Base-by-base conservation (phyloP, 495 filamentous ascomycete species). In the Penicillium tannophilum region DNA sequence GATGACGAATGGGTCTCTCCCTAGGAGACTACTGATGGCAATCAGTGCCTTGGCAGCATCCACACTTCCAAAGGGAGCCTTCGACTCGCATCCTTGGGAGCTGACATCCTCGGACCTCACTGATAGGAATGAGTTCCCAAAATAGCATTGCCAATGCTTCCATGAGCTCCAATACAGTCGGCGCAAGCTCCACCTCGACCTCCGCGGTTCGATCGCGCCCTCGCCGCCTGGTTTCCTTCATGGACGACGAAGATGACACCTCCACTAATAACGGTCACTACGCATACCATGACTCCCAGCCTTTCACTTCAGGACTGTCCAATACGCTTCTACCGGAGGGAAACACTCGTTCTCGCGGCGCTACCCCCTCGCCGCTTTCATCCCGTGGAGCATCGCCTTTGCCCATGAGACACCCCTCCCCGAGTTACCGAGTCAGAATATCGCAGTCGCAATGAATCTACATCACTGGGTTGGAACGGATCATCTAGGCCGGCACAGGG, bases 321-420 rank as follows among this genome's bases (percentile, higher is more conserved):
- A 63, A 68, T 6, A 67, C 63, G 45, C 60, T 71, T 67, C 64
- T 41, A 33, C 67, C 39, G 16, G 71, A 71, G 3, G 68, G 71
- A 19, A 63, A 70, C 6, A 56, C 71, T 17, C 73, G 71, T 14
- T 78, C 78, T 33, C 72, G 76, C 42, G 72, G 73, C 39, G 65
- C 69, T 39, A 77, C 74, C 35, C 76, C 76, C 14, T 80, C 78
- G 24, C 76, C 78, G 17, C 71, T 72, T 35, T 65, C 74, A 30
- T 79, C 80, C 36, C 74, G 78, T 52, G 69, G 75, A 45, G 66
- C 68, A 17, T 84, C 81, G 36, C 79, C 81, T 36, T 72, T 81
- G 43, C 78, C 80, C 10, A 75, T 71, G 68, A 76, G 66, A 60
- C 73, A 77, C 50, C 76, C 75, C 36, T 80, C 79, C 79, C 43